Percentiles rank a stretch among this genome's conserved stretches.
Conservation (phyloP, 495 filamentous ascomycete species). For the Cladorrhinum samala region DNA sequence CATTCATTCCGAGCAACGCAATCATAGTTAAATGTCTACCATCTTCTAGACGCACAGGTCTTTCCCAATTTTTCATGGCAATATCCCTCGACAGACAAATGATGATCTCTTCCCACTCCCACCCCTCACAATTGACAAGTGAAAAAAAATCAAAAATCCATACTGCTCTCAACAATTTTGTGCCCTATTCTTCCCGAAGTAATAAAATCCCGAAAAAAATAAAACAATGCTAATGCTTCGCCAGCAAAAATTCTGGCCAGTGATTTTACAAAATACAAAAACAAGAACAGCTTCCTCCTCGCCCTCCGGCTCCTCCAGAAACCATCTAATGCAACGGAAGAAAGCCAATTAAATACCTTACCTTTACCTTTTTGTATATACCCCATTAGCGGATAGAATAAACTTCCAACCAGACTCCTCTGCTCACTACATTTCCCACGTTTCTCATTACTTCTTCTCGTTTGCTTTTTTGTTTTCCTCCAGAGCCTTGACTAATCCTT, state of each 20-base stretch:
- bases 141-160: not conserved
- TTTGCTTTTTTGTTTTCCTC: constrained; percentile 44
- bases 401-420: not conserved
- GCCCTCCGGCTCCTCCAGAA: not conserved
- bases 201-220: constrained; percentile 1
- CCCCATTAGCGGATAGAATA: not conserved
- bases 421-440: not conserved
- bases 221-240: constrained; percentile 15
- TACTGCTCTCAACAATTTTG: not conserved
- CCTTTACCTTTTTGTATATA: constrained; percentile 16
- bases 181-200: too few species aligned
- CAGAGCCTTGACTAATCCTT: constrained; percentile 42
- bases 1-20: too few species aligned
- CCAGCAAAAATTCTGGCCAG: too few species aligned
- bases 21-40: too few species aligned
- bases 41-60: too few species aligned
- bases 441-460: constrained; percentile 23
- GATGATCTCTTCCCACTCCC: too few species aligned
- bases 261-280: too few species aligned
- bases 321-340: constrained; percentile 12
- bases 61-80: too few species aligned
- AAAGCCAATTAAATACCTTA: constrained; percentile 14
- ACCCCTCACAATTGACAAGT: not conserved
- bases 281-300: not conserved
- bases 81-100: too few species aligned